Evolutionary conservation across 2,329 filamentous ascomycete genomes (phyloP).

Genomic region (Rutstroemia sp.): DNA sequence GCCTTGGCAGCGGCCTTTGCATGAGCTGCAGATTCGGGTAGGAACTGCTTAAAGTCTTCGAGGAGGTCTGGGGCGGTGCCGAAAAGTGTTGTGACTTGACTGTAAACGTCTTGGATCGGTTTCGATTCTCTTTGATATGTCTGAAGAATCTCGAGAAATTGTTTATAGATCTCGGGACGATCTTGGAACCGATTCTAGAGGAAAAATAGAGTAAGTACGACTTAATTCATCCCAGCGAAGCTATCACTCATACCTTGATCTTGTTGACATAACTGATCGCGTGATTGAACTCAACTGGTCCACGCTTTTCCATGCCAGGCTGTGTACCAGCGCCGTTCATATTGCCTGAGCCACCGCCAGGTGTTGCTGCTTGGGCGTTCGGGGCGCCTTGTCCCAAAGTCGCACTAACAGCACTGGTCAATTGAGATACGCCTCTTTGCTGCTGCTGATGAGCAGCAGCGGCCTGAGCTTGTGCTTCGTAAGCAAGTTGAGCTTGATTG

Average conservation of each 20-base stretch:
- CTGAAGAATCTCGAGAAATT: constrained; percentile 95
- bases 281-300: constrained; percentile 97
- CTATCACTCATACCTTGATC: constrained; percentile 68
- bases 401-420: constrained; percentile 51
- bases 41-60: constrained; percentile 97
- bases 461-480: constrained; percentile 36
- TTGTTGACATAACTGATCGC: constrained; percentile 99
- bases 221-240: not conserved
- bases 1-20: constrained; percentile 54
- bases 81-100: constrained; percentile 91
- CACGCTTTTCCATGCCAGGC: constrained; percentile 70
- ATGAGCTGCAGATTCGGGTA: constrained; percentile 79
- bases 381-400: constrained; percentile 37
- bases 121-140: constrained; percentile 98
- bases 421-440: constrained; percentile 56
- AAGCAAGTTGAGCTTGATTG: constrained; percentile 32
- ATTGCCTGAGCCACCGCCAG: constrained; percentile 43
- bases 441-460: constrained; percentile 50
- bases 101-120: constrained; percentile 96
- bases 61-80: constrained; percentile 87
- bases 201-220: constrained; percentile 7
- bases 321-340: constrained; percentile 56
- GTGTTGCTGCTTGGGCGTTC: constrained; percentile 54
- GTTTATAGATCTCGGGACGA: constrained; percentile 97
- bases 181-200: constrained; percentile 90